phyloP scores from a whole-genome alignment of 495 filamentous ascomycete species.

The Platismatia glauca region DNA sequence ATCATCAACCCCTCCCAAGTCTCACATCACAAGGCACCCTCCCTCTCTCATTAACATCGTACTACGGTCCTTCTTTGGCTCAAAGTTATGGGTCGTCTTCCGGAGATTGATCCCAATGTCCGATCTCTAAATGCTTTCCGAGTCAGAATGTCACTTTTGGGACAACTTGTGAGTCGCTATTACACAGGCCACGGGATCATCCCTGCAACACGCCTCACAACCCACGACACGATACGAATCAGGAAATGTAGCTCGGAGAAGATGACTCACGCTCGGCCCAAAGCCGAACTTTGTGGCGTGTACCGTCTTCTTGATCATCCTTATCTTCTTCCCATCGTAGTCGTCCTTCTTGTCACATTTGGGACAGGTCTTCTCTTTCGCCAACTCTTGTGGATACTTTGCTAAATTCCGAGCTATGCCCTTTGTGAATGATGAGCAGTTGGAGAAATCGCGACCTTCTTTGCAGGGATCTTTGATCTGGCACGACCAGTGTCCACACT shows the following conservation, averaged over 20 bases:
- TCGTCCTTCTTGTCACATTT: conserved; percentile 25
- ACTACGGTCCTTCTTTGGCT: neutral
- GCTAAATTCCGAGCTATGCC: conserved; percentile 5
- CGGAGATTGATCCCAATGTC: neutral
- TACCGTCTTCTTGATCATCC: conserved; percentile 23
- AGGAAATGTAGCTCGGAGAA: neutral
- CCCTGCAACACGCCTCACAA: neutral
- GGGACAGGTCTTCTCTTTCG: conserved; percentile 25
- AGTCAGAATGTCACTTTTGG: neutral
- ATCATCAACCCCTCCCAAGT: neutral
- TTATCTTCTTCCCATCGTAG: conserved; percentile 25
- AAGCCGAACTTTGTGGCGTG: conserved; percentile 15
- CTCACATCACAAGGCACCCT: conserved; percentile 9
- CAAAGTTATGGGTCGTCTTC: neutral
- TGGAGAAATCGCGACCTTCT: conserved; percentile 30
- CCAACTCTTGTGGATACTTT: conserved; percentile 7
- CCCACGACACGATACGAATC: neutral
- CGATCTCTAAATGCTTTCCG: neutral
- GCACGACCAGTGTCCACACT: conserved; percentile 35
- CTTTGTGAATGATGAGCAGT: conserved; percentile 31
- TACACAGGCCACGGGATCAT: neutral
- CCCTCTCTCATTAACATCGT: neutral
- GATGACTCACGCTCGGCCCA: conserved; percentile 8
- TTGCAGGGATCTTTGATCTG: conserved; percentile 29
- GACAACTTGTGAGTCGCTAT: neutral